A percentile compares a stretch with the other conserved stretches of the same genome.
Conservation (phyloP, 441 rosid species). For the Syzygium syzygioides region DNA sequence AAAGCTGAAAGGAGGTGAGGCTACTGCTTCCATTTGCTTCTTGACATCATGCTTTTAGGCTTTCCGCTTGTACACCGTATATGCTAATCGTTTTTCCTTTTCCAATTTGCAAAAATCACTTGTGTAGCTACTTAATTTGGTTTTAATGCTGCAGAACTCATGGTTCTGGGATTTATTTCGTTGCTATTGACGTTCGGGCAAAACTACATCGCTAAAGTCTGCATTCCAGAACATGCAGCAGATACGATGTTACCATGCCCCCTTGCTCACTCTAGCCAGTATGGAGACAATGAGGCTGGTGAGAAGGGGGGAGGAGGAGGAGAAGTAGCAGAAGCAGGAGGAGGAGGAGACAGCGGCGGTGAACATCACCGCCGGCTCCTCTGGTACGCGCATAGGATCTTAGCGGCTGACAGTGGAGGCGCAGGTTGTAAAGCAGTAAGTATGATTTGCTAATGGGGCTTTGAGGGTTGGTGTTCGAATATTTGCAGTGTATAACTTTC, state of each 20-base stretch:
- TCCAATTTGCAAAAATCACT: neutral
- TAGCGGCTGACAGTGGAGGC: constrained; percentile 21
- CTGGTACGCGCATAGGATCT: constrained; percentile 42
- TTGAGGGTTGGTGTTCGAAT: neutral
- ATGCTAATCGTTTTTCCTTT: neutral
- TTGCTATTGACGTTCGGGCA: constrained; percentile 20
- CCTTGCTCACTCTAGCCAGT: neutral
- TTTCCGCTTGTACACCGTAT: neutral
- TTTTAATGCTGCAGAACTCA: constrained; percentile 55
- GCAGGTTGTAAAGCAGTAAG: constrained; percentile 29
- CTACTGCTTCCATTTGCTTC: neutral
- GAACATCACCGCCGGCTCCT: constrained; percentile 38
- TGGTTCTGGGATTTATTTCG: constrained; percentile 96
- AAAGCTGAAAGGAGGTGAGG: constrained; percentile 70
- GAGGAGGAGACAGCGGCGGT: neutral
- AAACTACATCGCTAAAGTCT: constrained; percentile 17
- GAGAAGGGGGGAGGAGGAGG: neutral
- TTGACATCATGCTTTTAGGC: neutral
- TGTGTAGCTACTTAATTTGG: neutral
- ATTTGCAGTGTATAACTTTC: neutral
- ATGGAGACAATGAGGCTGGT: neutral
- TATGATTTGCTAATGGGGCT: neutral
- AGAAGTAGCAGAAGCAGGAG: neutral
- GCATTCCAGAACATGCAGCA: constrained; percentile 43
- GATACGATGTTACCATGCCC: constrained; percentile 81